Evolutionary conservation across 1,139 yeast species (phyloP), one percentile per base, ranked within the genome.

Genomic region (Lizanozyma gosingica): DNA sequence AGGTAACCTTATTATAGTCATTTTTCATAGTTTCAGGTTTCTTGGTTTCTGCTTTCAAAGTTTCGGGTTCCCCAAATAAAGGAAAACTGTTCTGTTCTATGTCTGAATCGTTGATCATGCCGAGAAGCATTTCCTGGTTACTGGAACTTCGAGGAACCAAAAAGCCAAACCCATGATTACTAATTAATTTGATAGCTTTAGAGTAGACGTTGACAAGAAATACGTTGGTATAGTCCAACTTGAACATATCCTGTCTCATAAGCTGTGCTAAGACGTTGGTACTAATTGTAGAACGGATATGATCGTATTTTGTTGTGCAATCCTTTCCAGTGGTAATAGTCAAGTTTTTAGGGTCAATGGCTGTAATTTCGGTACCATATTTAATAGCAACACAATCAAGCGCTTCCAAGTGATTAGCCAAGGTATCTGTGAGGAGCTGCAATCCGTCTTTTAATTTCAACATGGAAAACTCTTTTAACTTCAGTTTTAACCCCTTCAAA

Each of bases 71-170:
- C 41, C 18, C 37, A 39, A 49, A 48, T 14, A 71, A 50, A 11
- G 59, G 55, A 33, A 55, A 48, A 18, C 73, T 65, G 43, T 72
- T 62, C 46, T 71, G 66, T 54, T 80, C 90, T 14, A 86, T 75
- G 39, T 86, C 88, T 1, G 96, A 85, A 57, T 92, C 97, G 59
- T 84, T 92, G 29, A 92, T 87, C 1, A 87, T 87, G 2, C 98
- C 98, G 35, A 92, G 65, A 15, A 88, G 62, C 17, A 76, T 69
- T 40, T 79, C 81, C 1, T 77, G 73, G 50, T 85, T 83, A 4
- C 57, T 50, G 62, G 61, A 54, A 62, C 71, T 34, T 39, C 57
- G 57, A 1, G 98, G 98, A 2, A 87, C 85, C 41, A 92, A 70
- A 51, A 84, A 87, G 2, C 98, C 98, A 67, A 92, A 92, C 39